Evolutionary conservation across 129 eudicot species (phyloP).

Genomic region (Flaveria ramosissima): DNA sequence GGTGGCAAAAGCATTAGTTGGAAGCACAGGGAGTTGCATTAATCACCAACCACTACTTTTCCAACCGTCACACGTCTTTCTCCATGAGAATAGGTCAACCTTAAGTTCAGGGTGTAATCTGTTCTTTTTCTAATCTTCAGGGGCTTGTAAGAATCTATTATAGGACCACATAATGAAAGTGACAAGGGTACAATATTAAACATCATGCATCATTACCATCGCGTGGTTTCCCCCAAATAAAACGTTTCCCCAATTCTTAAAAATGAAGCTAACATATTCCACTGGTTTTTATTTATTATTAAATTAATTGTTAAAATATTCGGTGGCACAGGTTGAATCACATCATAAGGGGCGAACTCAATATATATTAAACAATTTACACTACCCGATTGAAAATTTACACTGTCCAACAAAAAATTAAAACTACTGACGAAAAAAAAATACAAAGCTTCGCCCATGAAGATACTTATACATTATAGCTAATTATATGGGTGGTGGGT

Average conservation of each 20-base stretch:
- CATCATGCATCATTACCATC: constrained; percentile 26
- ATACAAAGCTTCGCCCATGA: too few species aligned
- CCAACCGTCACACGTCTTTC: constrained; percentile 41
- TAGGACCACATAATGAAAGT: constrained; percentile 30
- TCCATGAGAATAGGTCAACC: constrained; percentile 28
- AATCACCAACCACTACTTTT: constrained; percentile 20
- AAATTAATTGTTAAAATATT: neutral
- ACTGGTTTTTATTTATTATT: neutral
- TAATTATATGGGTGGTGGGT: too few species aligned
- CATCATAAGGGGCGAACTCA: too few species aligned
- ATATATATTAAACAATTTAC: too few species aligned
- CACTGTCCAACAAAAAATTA: too few species aligned
- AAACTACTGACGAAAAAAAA: too few species aligned
- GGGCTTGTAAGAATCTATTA: constrained; percentile 18
- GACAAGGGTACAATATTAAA: neutral
- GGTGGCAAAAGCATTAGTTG: constrained; percentile 30
- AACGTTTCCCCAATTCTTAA: constrained; percentile 23
- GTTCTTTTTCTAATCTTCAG: neutral
- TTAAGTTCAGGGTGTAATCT: constrained; percentile 23
- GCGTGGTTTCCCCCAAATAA: constrained; percentile 27
- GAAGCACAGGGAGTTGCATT: constrained; percentile 29
- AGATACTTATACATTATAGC: too few species aligned
- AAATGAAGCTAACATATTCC: constrained; percentile 19
- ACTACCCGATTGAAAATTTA: too few species aligned
- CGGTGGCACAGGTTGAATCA: too few species aligned